Percentiles rank a stretch among this genome's conserved stretches.
Evolutionary conservation across 2,329 filamentous ascomycete genomes (phyloP).

Genomic region (Fusarium buxicola): DNA sequence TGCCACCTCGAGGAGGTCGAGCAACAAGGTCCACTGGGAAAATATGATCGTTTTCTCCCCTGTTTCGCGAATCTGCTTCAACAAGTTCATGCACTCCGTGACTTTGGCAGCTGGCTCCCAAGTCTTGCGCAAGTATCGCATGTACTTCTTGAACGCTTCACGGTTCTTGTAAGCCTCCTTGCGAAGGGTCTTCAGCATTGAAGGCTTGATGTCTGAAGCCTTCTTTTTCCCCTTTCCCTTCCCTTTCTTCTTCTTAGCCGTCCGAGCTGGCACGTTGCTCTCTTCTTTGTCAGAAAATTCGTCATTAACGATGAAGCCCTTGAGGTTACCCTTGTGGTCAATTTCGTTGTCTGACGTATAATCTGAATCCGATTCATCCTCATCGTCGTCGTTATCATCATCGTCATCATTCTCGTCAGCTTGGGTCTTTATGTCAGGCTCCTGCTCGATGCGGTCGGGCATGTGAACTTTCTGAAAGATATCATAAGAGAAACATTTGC

Average conservation of each 20-base stretch:
- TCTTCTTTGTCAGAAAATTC: slow-evolving; percentile 48
- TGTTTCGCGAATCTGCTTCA: slow-evolving; percentile 72
- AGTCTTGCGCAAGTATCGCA: slow-evolving; percentile 73
- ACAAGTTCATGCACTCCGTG: slow-evolving; percentile 78
- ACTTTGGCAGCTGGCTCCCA: slow-evolving; percentile 87
- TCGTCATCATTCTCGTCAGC: slow-evolving; percentile 51
- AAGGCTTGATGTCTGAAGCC: slow-evolving; percentile 57
- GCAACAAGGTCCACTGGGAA: slow-evolving; percentile 81
- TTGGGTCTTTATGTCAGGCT: slow-evolving; percentile 49
- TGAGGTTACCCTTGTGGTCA: slow-evolving; percentile 57
- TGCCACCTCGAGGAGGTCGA: slow-evolving; percentile 79
- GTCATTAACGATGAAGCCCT: slow-evolving; percentile 65
- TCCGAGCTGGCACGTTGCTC: not conserved
- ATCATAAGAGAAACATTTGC: slow-evolving; percentile 78
- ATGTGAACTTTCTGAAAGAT: slow-evolving; percentile 80
- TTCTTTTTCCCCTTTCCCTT: slow-evolving; percentile 57
- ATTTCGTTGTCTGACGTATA: slow-evolving; percentile 50
- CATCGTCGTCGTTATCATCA: slow-evolving; percentile 47
- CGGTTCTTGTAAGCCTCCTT: slow-evolving; percentile 73
- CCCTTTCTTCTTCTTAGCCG: slow-evolving; percentile 40
- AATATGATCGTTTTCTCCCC: slow-evolving; percentile 80
- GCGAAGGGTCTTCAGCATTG: slow-evolving; percentile 73
- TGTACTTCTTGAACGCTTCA: slow-evolving; percentile 75
- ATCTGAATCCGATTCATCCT: slow-evolving; percentile 43
- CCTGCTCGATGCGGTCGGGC: slow-evolving; percentile 61